These are phyloP conservation scores for Lactifluus volemus DNA, from an alignment of 768 basidiomycete genomes.

Conservation along the genomic window DNA sequence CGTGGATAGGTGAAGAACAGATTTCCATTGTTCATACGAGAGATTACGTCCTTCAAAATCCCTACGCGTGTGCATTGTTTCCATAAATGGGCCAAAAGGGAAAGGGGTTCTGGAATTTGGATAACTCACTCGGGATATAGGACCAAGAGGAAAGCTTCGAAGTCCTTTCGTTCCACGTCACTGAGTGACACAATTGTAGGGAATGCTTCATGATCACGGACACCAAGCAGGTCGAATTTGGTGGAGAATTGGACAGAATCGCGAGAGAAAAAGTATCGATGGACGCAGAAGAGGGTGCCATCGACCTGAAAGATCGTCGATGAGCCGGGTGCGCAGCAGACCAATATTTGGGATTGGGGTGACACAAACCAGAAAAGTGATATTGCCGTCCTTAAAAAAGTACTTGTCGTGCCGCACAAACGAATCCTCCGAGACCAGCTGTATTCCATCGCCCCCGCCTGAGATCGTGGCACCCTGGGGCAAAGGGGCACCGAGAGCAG, in stretches of 20 bases:
- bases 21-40: slow-evolving; percentile 23
- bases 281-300: slow-evolving; percentile 11
- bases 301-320: slow-evolving; percentile 7
- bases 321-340: background rate
- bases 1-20: slow-evolving; percentile 24
- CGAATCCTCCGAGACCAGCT: background rate
- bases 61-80: background rate
- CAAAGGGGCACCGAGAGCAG: background rate
- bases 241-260: slow-evolving; percentile 14
- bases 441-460: background rate
- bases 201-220: slow-evolving; percentile 5
- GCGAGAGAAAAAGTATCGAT: slow-evolving; percentile 17
- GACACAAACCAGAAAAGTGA: slow-evolving; percentile 11
- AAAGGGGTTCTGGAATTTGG: background rate
- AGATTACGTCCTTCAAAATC: slow-evolving; percentile 11
- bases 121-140: slow-evolving; percentile 17
- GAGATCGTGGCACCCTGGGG: background rate
- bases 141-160: slow-evolving; percentile 18
- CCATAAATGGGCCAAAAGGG: background rate
- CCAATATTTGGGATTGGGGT: background rate
- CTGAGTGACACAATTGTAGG: background rate
- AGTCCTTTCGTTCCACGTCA: slow-evolving; percentile 7
- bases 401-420: slow-evolving; percentile 2
- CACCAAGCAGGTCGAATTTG: slow-evolving; percentile 1
- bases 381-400: slow-evolving; percentile 16